Evolutionary conservation across 805 yeast species (phyloP), one percentile per base, ranked within the genome.

Genomic region (Scheffersomyces spartinae): DNA sequence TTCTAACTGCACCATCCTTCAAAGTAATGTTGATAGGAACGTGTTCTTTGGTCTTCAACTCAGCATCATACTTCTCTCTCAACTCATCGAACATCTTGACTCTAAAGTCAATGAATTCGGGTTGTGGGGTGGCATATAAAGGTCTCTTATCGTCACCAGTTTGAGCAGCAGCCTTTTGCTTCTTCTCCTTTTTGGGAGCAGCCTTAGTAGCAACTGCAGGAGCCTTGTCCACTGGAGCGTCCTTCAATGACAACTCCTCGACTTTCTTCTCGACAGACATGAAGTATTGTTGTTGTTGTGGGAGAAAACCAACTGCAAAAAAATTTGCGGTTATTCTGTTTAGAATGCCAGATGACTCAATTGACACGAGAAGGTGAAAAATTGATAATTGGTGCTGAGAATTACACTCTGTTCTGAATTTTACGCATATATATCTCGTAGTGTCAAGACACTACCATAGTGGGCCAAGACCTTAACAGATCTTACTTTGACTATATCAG

Each of bases 101-200:
- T 57, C 98, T 78, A 35, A 76, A 71, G 20, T 76, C 84, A 42
- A 91, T 68, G 49, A 79, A 91, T 35, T 57, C 74, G n/a, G 95
- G 94, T 50, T 74, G 75, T 15, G 94, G 94, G 30, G 75, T 77
- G 36, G 77, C 38, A 32, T 52, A 55, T 21, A 66, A 50, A 27
- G 61, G 66, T 29, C 68, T 52, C 31, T 53, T 43, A 12, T 19
- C 21, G 37, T 60, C 38, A 49, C 51, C 45, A 20, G 31, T 24
- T 16, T 33, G 22, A 11, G 39, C 47, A n/a, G 52, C 47, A 18
- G 53, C 55, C 31, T 61, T 61, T 20, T 54, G 50, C 48, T 61
- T 52, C 48, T 63, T 63, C 22, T 46, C 45, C 21, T 42, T 40
- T 36, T 45, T 36, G 37, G 36, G 8, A 21, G 18, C 16, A 24